Evolutionary conservation across 768 basidiomycete genomes (phyloP).

Genomic region (Tremella fuciformis): DNA sequence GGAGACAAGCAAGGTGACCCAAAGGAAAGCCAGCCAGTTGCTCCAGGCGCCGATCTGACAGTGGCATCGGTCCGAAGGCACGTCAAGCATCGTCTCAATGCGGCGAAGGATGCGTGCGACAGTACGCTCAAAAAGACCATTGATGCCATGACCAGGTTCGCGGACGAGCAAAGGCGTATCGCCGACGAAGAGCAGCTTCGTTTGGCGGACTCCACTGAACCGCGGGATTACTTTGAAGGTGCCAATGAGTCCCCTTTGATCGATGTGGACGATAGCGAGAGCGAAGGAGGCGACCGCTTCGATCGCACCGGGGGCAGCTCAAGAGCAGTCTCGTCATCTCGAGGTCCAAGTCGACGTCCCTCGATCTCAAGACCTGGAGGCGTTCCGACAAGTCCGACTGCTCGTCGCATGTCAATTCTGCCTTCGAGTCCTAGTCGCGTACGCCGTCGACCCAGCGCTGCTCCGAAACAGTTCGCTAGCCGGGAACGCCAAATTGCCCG

Average conservation of each 20-base stretch:
- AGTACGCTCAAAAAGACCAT: slow-evolving; percentile 91
- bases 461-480: slow-evolving; percentile 44
- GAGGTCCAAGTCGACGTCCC: slow-evolving; percentile 38
- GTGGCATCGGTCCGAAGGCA: slow-evolving; percentile 66
- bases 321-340: slow-evolving; percentile 33
- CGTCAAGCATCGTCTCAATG: slow-evolving; percentile 85
- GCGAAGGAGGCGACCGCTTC: slow-evolving; percentile 13
- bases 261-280: slow-evolving; percentile 55
- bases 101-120: slow-evolving; percentile 94
- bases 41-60: slow-evolving; percentile 41
- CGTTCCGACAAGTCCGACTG: slow-evolving; percentile 22
- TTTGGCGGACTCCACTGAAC: slow-evolving; percentile 1
- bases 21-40: slow-evolving; percentile 25
- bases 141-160: slow-evolving; percentile 87
- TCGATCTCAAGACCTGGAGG: slow-evolving; percentile 40
- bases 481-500: slow-evolving; percentile 23
- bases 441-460: slow-evolving; percentile 40
- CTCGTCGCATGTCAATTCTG: slow-evolving; percentile 22
- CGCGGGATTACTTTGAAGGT: slow-evolving; percentile 37
- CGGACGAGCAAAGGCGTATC: slow-evolving; percentile 74
- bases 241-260: slow-evolving; percentile 34
- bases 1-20: slow-evolving; percentile 8
- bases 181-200: slow-evolving; percentile 14
- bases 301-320: not conserved
- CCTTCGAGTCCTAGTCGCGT: slow-evolving; percentile 40